Conservation (phyloP, 805 yeast genomes). For the Saturnispora galanensis region DNA sequence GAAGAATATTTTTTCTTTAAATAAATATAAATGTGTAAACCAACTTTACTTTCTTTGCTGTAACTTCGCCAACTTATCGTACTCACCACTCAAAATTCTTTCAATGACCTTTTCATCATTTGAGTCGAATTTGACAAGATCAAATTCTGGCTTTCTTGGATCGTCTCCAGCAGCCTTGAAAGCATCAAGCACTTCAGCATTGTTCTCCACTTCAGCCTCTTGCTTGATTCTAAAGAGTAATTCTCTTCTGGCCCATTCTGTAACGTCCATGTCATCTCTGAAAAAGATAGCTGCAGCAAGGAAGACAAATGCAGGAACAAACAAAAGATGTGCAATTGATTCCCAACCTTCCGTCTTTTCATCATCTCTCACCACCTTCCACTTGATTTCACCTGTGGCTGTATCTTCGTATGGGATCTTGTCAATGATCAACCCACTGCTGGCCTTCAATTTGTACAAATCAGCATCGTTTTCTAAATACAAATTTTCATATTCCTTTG, state of each 20-base stretch:
- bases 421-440: slow-evolving; percentile 62
- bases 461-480: slow-evolving; percentile 53
- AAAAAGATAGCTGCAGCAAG: slow-evolving; percentile 43
- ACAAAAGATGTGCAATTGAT: slow-evolving; percentile 55
- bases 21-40: not conserved
- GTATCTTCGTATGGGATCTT: slow-evolving; percentile 78
- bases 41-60: slow-evolving; percentile 3
- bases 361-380: slow-evolving; percentile 63
- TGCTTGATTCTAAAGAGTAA: slow-evolving; percentile 68
- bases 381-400: slow-evolving; percentile 65
- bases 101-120: slow-evolving; percentile 74
- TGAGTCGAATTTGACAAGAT: slow-evolving; percentile 46
- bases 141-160: slow-evolving; percentile 36
- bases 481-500: slow-evolving; percentile 41
- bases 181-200: slow-evolving; percentile 39
- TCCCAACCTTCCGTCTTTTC: slow-evolving; percentile 84
- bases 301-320: slow-evolving; percentile 59
- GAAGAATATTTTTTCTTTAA: no score
- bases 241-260: slow-evolving; percentile 80
- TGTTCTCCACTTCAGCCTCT: slow-evolving; percentile 47
- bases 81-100: slow-evolving; percentile 74
- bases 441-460: slow-evolving; percentile 45
- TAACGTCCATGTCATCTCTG: slow-evolving; percentile 39
- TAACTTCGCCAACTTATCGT: slow-evolving; percentile 56
- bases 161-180: slow-evolving; percentile 29